Base-by-base conservation (phyloP, 257 asterid genomes). In the Nicotiana obtusifolia region DNA sequence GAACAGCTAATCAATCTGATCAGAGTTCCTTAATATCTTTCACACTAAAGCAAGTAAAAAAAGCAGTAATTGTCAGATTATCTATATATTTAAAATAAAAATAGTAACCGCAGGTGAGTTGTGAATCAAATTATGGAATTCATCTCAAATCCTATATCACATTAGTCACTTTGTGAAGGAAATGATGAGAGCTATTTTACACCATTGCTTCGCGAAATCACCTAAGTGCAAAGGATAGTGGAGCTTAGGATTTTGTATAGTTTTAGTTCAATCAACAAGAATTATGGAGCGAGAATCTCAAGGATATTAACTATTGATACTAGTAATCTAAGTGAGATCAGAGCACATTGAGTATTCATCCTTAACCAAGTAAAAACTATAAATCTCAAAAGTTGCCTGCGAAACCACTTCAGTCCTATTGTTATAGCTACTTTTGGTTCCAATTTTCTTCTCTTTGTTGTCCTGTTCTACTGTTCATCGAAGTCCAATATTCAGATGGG, bases 191-290 rank as follows among this genome's bases (percentile, higher is more conserved):
- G 33, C 57, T 69, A 69, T 15, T 57, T n/a, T 20, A 41, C 33
- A 41, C 57, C 77, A 69, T 69, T 69, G n/a, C 57, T n/a, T 35
- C 8, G 1, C 56, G 0, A 35, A 37, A 13, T 68, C 77, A 37
- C 56, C 44, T 41, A 33, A 2, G 76, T 35, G 75, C 20, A 65
- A 20, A 65, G 49, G 49, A 65, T 31, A 65, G 49, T 16, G 75
- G 49, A 65, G 24, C 75, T 65, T 41, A 31, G 24, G 75, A 65
- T 31, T 35, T 33, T 41, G 53, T n/a, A 6, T 35, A 67, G 76
- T 67, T 33, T 67, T 41, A 67, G 54, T 35, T 67, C 76, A 67
- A 67, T 20, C 76, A 41, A 67, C 76, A 67, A 67, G 53, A 67
- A 67, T 30, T 53, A 15, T 16, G 60, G 60, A 53, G 60, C 60